These are phyloP conservation scores for Platanus orientalis DNA, from an alignment of 164 flowering plant species.

Conservation along the genomic window DNA sequence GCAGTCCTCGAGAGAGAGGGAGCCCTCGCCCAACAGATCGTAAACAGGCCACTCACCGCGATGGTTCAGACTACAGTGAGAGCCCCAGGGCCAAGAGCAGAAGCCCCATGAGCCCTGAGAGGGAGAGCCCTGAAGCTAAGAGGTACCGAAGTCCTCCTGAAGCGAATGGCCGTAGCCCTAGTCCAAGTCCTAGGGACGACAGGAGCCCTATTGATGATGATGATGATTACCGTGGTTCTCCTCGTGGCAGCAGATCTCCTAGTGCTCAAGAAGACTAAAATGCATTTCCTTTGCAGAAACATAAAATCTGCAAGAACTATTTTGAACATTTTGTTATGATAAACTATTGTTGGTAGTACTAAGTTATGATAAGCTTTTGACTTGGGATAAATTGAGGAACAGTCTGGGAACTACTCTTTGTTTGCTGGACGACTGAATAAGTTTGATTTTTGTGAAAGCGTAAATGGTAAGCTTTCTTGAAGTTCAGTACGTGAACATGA, in stretches of 20 bases:
- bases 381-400: not conserved
- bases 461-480: too few species aligned
- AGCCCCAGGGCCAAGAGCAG: constrained; percentile 52
- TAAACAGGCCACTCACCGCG: too few species aligned
- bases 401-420: too few species aligned
- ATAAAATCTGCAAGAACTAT: not conserved
- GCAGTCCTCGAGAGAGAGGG: constrained; percentile 37
- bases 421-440: too few species aligned
- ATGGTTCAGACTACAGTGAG: constrained; percentile 51
- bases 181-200: constrained; percentile 35
- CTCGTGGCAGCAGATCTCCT: constrained; percentile 36
- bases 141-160: constrained; percentile 36
- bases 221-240: constrained; percentile 25
- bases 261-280: too few species aligned
- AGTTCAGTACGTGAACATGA: too few species aligned
- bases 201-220: constrained; percentile 47
- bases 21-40: constrained; percentile 16
- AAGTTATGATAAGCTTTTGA: not conserved
- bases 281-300: too few species aligned
- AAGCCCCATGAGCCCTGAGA: constrained; percentile 36
- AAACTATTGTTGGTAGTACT: not conserved
- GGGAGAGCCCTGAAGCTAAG: constrained; percentile 13
- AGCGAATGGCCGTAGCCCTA: constrained; percentile 35
- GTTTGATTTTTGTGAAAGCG: too few species aligned
- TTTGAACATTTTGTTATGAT: not conserved